Evolutionary conservation across 129 eudicot species (phyloP), one percentile per base, ranked within the genome.

Genomic region (Cynara cardunculus): DNA sequence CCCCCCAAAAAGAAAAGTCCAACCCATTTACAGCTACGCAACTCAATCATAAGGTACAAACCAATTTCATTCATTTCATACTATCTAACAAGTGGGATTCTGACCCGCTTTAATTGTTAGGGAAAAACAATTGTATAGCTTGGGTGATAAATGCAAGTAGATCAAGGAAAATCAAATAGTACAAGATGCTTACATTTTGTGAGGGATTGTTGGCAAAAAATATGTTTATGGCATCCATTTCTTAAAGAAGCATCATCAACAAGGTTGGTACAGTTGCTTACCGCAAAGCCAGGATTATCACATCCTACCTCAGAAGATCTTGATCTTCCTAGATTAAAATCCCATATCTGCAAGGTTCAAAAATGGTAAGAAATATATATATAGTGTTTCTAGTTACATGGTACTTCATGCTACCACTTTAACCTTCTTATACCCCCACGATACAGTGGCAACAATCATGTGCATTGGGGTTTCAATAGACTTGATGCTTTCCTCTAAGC

Each of bases 271-370:
- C 85, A 95, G 64, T 89, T 88, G 78, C 87, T 89, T 69, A 88
- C 79, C 53, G 78, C 79, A 74, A 87, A 90, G 9, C 85, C 83
- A 71, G 78, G 85, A 75, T 94, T 92, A 82, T 77, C 87, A 79
- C 69, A 80, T n/a, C 81, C 91, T 28, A 78, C 86, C 10, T 89
- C 91, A 14, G 68, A 76, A 71, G 87, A 85, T 76, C 90, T 87
- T 75, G 87, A 84, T 74, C 85, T 89, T 74, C 99, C 99, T 39
- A 88, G 83, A 81, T 90, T 89, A 77, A 95, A 95, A 89, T 95
- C 97, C 99, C 99, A 95, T 87, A 92, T 95, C 99, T 95, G 91
- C 88, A 78, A 75, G 9, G 27, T 69, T 22, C 62, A 10, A 24
- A 62, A 72, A 84, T 30, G 69, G 78, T 70, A 7, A 76, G 67